phyloP scores from a whole-genome alignment of 2,329 filamentous ascomycete genomes.

The Fusarium sp. region DNA sequence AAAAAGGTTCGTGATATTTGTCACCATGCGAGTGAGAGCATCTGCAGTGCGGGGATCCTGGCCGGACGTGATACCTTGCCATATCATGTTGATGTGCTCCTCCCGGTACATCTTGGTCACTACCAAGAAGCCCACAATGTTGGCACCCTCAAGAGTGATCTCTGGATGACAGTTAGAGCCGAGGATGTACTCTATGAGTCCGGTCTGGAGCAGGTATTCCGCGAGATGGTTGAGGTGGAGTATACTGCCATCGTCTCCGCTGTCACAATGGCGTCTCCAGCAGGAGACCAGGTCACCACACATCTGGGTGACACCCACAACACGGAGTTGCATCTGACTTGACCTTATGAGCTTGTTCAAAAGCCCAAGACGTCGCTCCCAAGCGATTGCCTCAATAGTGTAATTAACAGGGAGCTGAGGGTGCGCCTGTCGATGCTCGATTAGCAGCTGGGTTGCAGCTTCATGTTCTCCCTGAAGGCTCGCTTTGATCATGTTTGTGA shows the following conservation, averaged over 20 bases:
- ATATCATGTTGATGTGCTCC: constrained; percentile 81
- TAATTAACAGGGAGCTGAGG: constrained; percentile 54
- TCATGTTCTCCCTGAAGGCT: constrained; percentile 53
- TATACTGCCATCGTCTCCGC: constrained; percentile 51
- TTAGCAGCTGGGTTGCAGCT: constrained; percentile 47
- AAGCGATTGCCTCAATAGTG: constrained; percentile 63
- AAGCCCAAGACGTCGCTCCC: constrained; percentile 77
- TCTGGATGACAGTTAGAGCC: constrained; percentile 93
- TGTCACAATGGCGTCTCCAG: constrained; percentile 69
- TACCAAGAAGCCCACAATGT: constrained; percentile 88
- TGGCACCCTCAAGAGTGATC: constrained; percentile 82
- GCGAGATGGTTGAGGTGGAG: constrained; percentile 75
- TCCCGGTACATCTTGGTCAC: constrained; percentile 80
- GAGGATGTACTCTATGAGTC: constrained; percentile 86
- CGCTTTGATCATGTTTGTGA: constrained; percentile 58
- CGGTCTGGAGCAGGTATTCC: constrained; percentile 74
- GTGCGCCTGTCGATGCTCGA: constrained; percentile 41
- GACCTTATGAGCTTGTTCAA: constrained; percentile 81
- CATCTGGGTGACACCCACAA: constrained; percentile 81
- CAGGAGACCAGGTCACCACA: constrained; percentile 75
- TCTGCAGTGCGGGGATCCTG: constrained; percentile 88
- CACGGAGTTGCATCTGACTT: constrained; percentile 90
- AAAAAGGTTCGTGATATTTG: constrained; percentile 61
- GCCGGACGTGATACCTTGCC: constrained; percentile 83
- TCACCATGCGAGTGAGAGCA: constrained; percentile 77